phyloP scores from a whole-genome alignment of 129 eudicot genomes.

The Apium graveolens region DNA sequence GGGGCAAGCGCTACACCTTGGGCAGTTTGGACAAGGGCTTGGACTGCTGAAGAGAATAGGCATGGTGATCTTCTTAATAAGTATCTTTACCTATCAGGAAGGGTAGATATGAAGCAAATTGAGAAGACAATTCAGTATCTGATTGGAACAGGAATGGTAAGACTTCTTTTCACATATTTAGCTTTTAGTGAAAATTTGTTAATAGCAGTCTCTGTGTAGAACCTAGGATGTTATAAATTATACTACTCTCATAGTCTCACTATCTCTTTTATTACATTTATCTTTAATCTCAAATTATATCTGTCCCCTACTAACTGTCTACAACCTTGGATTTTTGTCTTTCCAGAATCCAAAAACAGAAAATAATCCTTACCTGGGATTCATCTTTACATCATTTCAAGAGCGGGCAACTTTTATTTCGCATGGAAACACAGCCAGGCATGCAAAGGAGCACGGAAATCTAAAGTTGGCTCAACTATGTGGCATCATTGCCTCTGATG shows the following conservation, averaged over 20 bases:
- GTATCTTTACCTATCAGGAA: constrained; percentile 70
- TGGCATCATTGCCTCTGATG: constrained; percentile 86
- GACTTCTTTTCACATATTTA: background rate
- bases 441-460: constrained; percentile 67
- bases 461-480: constrained; percentile 76
- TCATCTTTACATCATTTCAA: constrained; percentile 86
- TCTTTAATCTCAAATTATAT: too few species aligned
- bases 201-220: background rate
- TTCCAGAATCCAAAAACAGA: constrained; percentile 82
- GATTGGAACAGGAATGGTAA: constrained; percentile 93
- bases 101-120: constrained; percentile 80
- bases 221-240: background rate
- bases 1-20: constrained; percentile 85
- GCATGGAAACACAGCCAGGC: constrained; percentile 92
- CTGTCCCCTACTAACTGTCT: background rate
- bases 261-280: background rate
- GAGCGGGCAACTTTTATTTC: constrained; percentile 85
- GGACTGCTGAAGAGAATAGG: constrained; percentile 99
- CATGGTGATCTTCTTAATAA: constrained; percentile 89
- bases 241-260: background rate
- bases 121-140: constrained; percentile 88
- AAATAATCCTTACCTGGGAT: constrained; percentile 83
- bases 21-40: constrained; percentile 92
- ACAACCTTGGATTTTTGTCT: background rate
- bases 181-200: background rate